Conservation (phyloP, 1,284 basidiomycete genomes). For the Pyrrhoderma lamaoense region DNA sequence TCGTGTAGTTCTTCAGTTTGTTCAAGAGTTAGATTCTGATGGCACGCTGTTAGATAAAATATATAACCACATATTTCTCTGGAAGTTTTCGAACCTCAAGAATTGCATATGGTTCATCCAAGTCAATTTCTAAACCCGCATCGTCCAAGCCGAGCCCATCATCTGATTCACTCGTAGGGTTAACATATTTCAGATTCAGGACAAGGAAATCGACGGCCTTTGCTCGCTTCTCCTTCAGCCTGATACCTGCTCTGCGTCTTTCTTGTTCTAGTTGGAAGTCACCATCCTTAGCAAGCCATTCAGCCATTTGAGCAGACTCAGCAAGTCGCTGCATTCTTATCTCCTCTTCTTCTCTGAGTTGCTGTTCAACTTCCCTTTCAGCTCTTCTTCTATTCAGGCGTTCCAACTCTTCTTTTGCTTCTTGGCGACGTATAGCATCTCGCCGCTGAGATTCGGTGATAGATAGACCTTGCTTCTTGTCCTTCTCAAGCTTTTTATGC, state of each 20-base stretch:
- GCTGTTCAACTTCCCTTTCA: conserved; percentile 86
- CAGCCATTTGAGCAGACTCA: conserved; percentile 94
- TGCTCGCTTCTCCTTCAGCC: conserved; percentile 91
- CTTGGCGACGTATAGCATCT: conserved; percentile 77
- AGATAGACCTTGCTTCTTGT: conserved; percentile 81
- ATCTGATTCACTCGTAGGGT: conserved; percentile 58
- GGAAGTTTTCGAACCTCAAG: conserved; percentile 63
- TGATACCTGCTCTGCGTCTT: conserved; percentile 82
- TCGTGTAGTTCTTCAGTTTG: conserved; percentile 92
- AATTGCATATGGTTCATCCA: conserved; percentile 97
- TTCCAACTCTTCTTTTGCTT: conserved; percentile 94
- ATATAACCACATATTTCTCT: no score
- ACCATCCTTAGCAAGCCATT: conserved; percentile 96
- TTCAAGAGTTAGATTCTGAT: conserved; percentile 74
- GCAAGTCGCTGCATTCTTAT: conserved; percentile 80
- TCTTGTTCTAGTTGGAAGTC: conserved; percentile 97
- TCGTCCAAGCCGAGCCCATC: conserved; percentile 65
- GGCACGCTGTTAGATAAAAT: neutral
- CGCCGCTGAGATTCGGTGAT: conserved; percentile 72
- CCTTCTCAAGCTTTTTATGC: conserved; percentile 98
- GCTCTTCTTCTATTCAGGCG: conserved; percentile 84
- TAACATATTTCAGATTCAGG: conserved; percentile 86
- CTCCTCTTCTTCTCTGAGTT: conserved; percentile 88
- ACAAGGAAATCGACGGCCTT: conserved; percentile 94
- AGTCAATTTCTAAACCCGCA: conserved; percentile 90